A percentile compares a stretch with the other conserved stretches of the same genome.
Evolutionary conservation across 2,329 filamentous ascomycete species (phyloP).

Genomic region (Paramyrothecium roridum): DNA sequence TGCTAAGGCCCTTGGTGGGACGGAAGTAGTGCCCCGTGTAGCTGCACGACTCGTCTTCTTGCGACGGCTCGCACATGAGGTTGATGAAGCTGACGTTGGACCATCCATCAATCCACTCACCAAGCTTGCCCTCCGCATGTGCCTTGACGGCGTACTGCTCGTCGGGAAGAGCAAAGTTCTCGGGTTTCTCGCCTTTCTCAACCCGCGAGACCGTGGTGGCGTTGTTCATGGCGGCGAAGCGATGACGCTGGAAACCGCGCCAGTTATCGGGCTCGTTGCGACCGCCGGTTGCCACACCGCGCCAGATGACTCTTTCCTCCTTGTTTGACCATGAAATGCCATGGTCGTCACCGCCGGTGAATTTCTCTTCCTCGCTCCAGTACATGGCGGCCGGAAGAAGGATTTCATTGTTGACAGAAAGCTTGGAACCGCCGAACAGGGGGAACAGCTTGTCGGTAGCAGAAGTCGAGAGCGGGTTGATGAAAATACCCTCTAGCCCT

Average conservation of each 20-base stretch:
- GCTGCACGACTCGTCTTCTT: slow-evolving; percentile 36
- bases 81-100: slow-evolving; percentile 52
- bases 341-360: slow-evolving; percentile 52
- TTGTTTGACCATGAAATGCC: slow-evolving; percentile 59
- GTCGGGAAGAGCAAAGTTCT: slow-evolving; percentile 53
- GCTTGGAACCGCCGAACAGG: slow-evolving; percentile 67
- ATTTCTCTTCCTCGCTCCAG: slow-evolving; percentile 60
- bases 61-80: slow-evolving; percentile 44
- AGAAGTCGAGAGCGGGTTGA: slow-evolving; percentile 54
- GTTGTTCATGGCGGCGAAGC: slow-evolving; percentile 73
- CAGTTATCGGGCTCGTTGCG: slow-evolving; percentile 59
- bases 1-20: slow-evolving; percentile 31
- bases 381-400: slow-evolving; percentile 69
- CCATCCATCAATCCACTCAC: slow-evolving; percentile 46
- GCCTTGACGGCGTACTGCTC: slow-evolving; percentile 45
- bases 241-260: slow-evolving; percentile 71
- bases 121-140: slow-evolving; percentile 39
- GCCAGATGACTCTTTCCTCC: slow-evolving; percentile 53
- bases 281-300: slow-evolving; percentile 65
- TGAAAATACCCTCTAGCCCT: slow-evolving; percentile 62
- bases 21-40: slow-evolving; percentile 47
- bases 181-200: slow-evolving; percentile 39
- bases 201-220: slow-evolving; percentile 52
- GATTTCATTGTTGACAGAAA: slow-evolving; percentile 68
- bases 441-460: slow-evolving; percentile 58